Conservation (phyloP, 148 eudicot species). For the Heliamphora exappendiculata region DNA sequence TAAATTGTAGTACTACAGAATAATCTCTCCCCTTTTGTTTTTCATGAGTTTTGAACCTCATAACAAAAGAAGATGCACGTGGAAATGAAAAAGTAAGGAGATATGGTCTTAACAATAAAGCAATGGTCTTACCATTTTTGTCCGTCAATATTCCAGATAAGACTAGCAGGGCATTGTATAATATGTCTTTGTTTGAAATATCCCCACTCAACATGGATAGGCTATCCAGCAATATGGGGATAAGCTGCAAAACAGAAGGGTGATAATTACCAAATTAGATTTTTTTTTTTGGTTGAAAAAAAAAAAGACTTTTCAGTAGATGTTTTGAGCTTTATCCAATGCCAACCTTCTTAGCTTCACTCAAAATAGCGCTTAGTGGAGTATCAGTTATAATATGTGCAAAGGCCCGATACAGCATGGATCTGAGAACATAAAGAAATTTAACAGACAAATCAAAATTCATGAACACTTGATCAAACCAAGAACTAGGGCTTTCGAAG, state of each 20-base stretch:
- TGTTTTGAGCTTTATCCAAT: slow-evolving; percentile 5
- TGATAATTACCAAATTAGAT: not conserved
- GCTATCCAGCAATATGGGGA: slow-evolving; percentile 57
- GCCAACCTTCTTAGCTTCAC: slow-evolving; percentile 76
- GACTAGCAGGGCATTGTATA: slow-evolving; percentile 65
- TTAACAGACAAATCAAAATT: not conserved
- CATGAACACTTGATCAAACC: not conserved
- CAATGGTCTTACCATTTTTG: slow-evolving; percentile 51
- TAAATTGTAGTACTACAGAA: not conserved
- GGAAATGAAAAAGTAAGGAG: not conserved
- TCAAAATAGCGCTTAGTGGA: slow-evolving; percentile 60
- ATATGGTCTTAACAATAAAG: not conserved
- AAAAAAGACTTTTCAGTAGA: not conserved
- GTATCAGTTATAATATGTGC: slow-evolving; percentile 62
- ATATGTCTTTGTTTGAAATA: slow-evolving; percentile 46
- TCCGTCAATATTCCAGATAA: slow-evolving; percentile 73
- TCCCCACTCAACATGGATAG: slow-evolving; percentile 57
- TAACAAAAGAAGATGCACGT: not conserved
- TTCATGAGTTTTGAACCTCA: not conserved
- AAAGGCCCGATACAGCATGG: slow-evolving; percentile 65
- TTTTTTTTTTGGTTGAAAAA: slow-evolving; percentile 1
- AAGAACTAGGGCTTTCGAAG: not conserved
- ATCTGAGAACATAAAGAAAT: slow-evolving; percentile 35
- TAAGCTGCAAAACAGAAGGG: slow-evolving; percentile 48
- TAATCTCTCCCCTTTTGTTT: not conserved